A percentile compares a stretch with the other conserved stretches of the same genome.
These are phyloP conservation scores for Rhazya stricta DNA, from an alignment of 257 asterid genomes.

Conservation along the genomic window DNA sequence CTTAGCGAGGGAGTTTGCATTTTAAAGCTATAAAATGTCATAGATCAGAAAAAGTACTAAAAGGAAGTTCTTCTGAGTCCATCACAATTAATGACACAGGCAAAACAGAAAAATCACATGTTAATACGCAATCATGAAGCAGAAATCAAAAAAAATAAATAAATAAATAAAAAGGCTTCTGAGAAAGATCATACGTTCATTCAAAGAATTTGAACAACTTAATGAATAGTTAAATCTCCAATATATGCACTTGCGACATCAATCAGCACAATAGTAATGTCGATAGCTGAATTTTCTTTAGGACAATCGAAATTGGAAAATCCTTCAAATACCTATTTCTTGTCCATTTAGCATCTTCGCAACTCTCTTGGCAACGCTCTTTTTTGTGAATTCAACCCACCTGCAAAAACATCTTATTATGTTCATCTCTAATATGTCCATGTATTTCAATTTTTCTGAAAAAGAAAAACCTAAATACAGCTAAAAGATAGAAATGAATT, in stretches of 20 bases:
- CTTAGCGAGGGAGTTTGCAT: not conserved
- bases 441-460: not conserved
- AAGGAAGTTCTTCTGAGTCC: not conserved
- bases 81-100: not conserved
- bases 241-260: not conserved
- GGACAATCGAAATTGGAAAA: not conserved
- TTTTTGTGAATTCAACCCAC: slow-evolving; percentile 86
- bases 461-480: not conserved
- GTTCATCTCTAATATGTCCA: not conserved
- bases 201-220: not conserved
- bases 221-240: not conserved
- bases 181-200: not conserved
- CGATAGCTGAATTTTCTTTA: too few species aligned
- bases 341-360: slow-evolving; percentile 79
- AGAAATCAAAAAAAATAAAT: not conserved
- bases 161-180: not conserved
- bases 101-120: not conserved
- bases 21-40: not conserved
- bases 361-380: slow-evolving; percentile 80
- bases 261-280: too few species aligned
- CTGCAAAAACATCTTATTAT: slow-evolving; percentile 28
- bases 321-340: slow-evolving; percentile 48
- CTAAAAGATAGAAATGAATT: not conserved
- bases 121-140: not conserved
- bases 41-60: not conserved